Conservation (phyloP, 257 asterid genomes). For the Capsicum pubescens region DNA sequence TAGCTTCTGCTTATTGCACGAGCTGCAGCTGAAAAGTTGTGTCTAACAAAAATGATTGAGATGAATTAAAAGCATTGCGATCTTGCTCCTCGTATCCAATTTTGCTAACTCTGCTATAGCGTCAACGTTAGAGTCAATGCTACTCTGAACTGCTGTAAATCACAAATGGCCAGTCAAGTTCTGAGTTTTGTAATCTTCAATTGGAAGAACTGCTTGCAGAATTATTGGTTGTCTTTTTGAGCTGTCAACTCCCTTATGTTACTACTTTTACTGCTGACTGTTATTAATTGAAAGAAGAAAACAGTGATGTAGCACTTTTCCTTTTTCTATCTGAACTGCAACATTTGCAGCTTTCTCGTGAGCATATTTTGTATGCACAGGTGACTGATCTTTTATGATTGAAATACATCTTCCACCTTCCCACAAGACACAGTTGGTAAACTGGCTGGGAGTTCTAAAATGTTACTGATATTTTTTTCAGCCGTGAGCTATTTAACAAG, state of each 20-base stretch:
- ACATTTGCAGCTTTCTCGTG: background rate
- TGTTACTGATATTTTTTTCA: conserved; percentile 40
- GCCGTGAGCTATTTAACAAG: conserved; percentile 91
- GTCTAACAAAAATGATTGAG: background rate
- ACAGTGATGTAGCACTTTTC: background rate
- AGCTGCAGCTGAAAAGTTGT: background rate
- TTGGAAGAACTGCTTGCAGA: background rate
- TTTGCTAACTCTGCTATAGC: background rate
- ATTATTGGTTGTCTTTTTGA: background rate
- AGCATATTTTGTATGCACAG: conserved; percentile 21
- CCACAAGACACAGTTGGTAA: conserved; percentile 4
- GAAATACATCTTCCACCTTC: conserved; percentile 5
- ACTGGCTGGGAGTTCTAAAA: conserved; percentile 34
- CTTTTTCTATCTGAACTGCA: background rate
- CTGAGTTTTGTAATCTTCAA: background rate
- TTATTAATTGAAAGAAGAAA: background rate
- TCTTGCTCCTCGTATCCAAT: background rate
- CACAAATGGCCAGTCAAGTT: background rate
- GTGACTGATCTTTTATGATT: conserved; percentile 5
- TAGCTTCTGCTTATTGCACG: background rate
- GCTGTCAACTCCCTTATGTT: background rate
- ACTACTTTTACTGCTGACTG: background rate
- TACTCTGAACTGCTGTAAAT: background rate
- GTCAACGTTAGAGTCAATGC: background rate
- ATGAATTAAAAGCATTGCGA: conserved; percentile 4